Evolutionary conservation across 73 alveolate species (phyloP), one percentile per base, ranked within the genome.

Genomic region (Paramecium tetraurelia): DNA sequence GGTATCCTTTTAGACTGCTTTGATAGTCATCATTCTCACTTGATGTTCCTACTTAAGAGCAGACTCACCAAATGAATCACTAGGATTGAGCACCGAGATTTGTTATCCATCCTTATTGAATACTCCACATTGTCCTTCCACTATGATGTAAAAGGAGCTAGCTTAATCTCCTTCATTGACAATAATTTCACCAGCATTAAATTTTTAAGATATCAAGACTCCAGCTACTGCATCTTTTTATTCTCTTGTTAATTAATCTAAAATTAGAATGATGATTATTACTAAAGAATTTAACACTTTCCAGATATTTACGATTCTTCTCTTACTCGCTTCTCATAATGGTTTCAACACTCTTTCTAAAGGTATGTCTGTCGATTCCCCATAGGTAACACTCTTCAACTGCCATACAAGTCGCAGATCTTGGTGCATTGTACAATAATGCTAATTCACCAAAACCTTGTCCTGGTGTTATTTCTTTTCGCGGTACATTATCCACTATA

Each of bases 391-490:
- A 92, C 22, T 86, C 93, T 40, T 89, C 76, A 1, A 71, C 75
- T 16, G 96, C 92, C 21, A 53, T 29, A 59, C 93, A 70, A 72
- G 96, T 63, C 11, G 94, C 96, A 40, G 94, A 85, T 70, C 96
- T 77, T 29, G 96, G 96, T 9, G 96, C 96, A 86, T 86, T 92
- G 80, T 92, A 92, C 40, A 92, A 89, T n/a, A 92, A 77, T 44
- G 96, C 96, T 70, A 92, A 92, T 71, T 92, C 96, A 38, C 96
- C 96, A 36, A 92, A 92, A 8, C 94, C 90, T 24, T 86, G 57
- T 20, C 96, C 96, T 35, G 90, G 53, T 1, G 27, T 50, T 11
- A 92, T 21, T 27, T 50, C 92, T 70, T 75, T 92, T 18, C 86
- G 69, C 20, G 70, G 85, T 44, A 83, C 84, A 59, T 70, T 72